phyloP scores from a whole-genome alignment of 1,139 yeast genomes.

The Hemisphaericaspora subhashii region DNA sequence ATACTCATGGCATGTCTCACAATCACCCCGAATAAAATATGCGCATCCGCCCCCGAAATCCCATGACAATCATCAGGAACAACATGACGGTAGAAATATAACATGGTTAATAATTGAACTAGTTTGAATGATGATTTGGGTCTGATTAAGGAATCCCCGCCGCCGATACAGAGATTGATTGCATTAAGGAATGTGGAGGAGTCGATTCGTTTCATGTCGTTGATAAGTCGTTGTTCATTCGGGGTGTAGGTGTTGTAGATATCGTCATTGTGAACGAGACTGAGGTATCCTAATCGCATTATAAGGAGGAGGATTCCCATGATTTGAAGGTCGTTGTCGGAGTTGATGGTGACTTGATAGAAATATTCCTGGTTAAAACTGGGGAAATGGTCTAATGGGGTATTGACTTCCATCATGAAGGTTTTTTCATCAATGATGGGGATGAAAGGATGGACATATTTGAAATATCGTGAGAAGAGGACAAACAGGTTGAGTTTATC shows the following conservation, averaged over 20 bases:
- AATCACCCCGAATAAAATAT: slow-evolving; percentile 38
- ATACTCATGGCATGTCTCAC: slow-evolving; percentile 43
- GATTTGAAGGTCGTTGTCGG: slow-evolving; percentile 32
- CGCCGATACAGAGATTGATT: slow-evolving; percentile 33
- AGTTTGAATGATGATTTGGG: slow-evolving; percentile 34
- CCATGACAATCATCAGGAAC: slow-evolving; percentile 49
- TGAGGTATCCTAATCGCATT: slow-evolving; percentile 40
- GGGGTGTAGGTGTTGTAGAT: slow-evolving; percentile 28
- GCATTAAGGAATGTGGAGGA: slow-evolving; percentile 27
- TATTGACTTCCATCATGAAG: slow-evolving; percentile 27
- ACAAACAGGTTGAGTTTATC: slow-evolving; percentile 26
- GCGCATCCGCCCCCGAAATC: slow-evolving; percentile 43
- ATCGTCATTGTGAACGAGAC: slow-evolving; percentile 39
- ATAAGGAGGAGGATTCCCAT: slow-evolving; percentile 35
- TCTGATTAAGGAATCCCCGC: slow-evolving; percentile 28
- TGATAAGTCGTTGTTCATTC: slow-evolving; percentile 29
- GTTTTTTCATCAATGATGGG: slow-evolving; percentile 37
- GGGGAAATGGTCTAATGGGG: slow-evolving; percentile 31
- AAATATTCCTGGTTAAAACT: slow-evolving; percentile 21
- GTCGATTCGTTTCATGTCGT: slow-evolving; percentile 26
- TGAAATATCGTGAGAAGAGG: slow-evolving; percentile 38
- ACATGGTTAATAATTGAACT: slow-evolving; percentile 33
- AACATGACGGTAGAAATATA: slow-evolving; percentile 37
- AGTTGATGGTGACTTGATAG: slow-evolving; percentile 25
- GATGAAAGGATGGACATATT: slow-evolving; percentile 41